Evolutionary conservation across 2,329 filamentous ascomycete genomes (phyloP).

Genomic region (Colletotrichum camelliae): DNA sequence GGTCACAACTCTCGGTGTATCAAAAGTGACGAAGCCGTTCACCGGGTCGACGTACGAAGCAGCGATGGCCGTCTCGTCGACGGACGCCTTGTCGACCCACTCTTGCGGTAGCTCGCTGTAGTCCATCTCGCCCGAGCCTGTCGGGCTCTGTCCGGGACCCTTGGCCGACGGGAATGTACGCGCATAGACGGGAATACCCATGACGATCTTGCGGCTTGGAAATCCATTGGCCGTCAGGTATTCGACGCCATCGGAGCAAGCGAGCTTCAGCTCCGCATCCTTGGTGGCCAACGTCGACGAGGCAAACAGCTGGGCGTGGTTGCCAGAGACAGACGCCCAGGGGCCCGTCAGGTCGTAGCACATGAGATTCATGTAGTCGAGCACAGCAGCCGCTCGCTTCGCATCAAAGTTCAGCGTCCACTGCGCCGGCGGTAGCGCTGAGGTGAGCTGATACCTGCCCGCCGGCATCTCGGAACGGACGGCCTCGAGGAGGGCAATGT

Average conservation of each 20-base stretch:
- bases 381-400: constrained; percentile 49
- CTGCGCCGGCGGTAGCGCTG: constrained; percentile 66
- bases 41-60: constrained; percentile 59
- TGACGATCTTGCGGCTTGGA: constrained; percentile 60
- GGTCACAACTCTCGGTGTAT: constrained; percentile 64
- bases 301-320: constrained; percentile 67
- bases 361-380: constrained; percentile 73
- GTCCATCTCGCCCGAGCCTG: constrained; percentile 59
- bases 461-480: constrained; percentile 60
- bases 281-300: constrained; percentile 9
- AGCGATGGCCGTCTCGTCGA: constrained; percentile 59
- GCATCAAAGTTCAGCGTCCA: constrained; percentile 70
- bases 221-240: constrained; percentile 61
- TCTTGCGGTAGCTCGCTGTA: constrained; percentile 64
- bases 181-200: constrained; percentile 70
- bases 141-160: constrained; percentile 58
- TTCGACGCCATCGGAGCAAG: constrained; percentile 60
- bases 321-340: constrained; percentile 65
- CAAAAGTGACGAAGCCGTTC: constrained; percentile 67
- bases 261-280: constrained; percentile 38
- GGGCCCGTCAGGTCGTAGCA: constrained; percentile 71
- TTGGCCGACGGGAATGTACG: constrained; percentile 62
- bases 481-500: constrained; percentile 59
- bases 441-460: constrained; percentile 62
- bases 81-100: constrained; percentile 44